Evolutionary conservation across 2,329 filamentous ascomycete species (phyloP).

Genomic region (Fusarium proliferatum): DNA sequence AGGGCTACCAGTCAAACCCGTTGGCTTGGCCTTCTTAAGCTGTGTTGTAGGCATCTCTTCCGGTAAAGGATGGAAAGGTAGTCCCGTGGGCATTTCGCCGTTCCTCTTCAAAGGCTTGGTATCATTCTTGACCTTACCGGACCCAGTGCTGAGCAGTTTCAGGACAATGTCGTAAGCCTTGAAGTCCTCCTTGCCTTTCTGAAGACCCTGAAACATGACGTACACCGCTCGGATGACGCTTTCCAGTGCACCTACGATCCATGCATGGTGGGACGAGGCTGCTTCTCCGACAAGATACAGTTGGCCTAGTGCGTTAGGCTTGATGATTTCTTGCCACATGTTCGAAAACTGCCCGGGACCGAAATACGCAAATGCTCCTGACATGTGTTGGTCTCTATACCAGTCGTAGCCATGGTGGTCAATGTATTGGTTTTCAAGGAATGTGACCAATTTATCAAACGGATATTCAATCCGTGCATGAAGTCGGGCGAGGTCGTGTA

Average conservation of each 20-base stretch:
- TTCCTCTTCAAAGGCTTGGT: too few species aligned
- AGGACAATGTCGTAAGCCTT: accelerated
- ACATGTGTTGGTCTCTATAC: neutral
- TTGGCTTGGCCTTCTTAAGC: too few species aligned
- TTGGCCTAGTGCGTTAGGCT: neutral
- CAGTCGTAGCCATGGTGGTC: neutral
- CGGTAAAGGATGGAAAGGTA: accelerated
- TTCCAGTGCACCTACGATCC: neutral
- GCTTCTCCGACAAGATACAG: neutral
- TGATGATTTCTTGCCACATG: neutral
- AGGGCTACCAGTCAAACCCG: neutral
- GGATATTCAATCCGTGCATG: accelerated
- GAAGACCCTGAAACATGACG: neutral
- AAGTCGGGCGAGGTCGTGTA: neutral
- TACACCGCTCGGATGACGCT: neutral
- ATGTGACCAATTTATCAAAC: accelerated
- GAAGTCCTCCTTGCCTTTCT: neutral
- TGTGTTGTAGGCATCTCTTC: neutral
- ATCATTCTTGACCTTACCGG: too few species aligned
- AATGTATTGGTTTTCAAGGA: neutral
- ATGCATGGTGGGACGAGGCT: neutral
- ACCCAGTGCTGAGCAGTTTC: neutral
- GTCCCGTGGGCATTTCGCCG: neutral
- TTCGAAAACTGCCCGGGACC: neutral
- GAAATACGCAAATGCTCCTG: neutral